These are phyloP conservation scores for Noccaea bulbosa DNA, from an alignment of 345 rosid species.

Conservation along the genomic window DNA sequence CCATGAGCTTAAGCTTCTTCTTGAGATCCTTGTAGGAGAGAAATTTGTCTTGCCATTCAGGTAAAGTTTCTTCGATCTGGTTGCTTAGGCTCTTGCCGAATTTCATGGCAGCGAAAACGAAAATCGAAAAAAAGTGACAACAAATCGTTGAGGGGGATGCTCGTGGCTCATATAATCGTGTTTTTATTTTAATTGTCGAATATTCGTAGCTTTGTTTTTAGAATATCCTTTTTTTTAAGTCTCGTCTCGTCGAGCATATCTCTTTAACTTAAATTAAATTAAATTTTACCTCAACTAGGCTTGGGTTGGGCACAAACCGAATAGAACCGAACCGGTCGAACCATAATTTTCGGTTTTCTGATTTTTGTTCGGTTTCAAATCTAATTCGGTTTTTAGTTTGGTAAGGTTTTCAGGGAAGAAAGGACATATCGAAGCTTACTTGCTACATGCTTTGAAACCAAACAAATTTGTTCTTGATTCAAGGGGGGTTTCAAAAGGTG, in stretches of 20 bases:
- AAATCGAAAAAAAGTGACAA: constrained; percentile 21
- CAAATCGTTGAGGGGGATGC: not conserved
- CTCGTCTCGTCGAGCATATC: constrained; percentile 46
- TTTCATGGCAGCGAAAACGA: constrained; percentile 54
- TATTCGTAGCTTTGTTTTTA: constrained; percentile 58
- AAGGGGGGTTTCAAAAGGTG: no score
- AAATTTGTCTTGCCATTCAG: constrained; percentile 96
- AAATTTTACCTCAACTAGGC: no score
- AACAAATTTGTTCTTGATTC: no score
- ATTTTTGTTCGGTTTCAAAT: no score
- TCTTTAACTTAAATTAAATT: no score
- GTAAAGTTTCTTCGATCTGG: constrained; percentile 94
- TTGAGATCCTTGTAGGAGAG: constrained; percentile 95
- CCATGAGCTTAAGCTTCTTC: constrained; percentile 76
- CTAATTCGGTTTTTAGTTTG: no score
- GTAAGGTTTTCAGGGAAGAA: no score
- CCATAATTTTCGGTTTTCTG: no score
- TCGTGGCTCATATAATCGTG: constrained; percentile 41
- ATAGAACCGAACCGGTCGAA: no score
- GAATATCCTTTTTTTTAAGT: constrained; percentile 61
- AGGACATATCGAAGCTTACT: no score
- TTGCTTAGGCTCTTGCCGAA: constrained; percentile 93
- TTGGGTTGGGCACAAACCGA: no score
- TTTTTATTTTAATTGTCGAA: constrained; percentile 48
- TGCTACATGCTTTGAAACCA: no score